Percentiles rank a stretch among this genome's conserved stretches.
These are phyloP conservation scores for Fraxinus albicans DNA, from an alignment of 305 asterid genomes.

Conservation along the genomic window DNA sequence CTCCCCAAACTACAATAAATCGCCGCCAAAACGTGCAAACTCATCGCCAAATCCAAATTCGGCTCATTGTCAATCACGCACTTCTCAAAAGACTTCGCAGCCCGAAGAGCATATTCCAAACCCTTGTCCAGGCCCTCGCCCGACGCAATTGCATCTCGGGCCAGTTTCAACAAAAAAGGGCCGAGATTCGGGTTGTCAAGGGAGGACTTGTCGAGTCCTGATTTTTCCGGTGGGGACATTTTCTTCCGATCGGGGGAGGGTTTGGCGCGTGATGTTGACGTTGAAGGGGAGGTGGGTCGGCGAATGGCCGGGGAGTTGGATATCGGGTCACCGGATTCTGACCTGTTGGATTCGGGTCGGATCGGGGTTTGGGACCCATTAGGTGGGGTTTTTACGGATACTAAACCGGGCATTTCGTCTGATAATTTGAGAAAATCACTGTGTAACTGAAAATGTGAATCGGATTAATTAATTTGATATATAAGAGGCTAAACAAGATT, in stretches of 20 bases:
- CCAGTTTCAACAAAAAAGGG: constrained; percentile 78
- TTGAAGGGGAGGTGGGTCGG: constrained; percentile 90
- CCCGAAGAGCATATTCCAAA: constrained; percentile 76
- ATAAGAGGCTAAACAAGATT: neutral
- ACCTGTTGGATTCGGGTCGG: constrained; percentile 56
- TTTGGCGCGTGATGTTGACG: constrained; percentile 84
- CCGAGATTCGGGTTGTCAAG: constrained; percentile 99
- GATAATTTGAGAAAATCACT: neutral
- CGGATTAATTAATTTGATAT: neutral
- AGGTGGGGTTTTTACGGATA: constrained; percentile 79
- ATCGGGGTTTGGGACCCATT: constrained; percentile 51
- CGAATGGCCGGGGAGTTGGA: constrained; percentile 68
- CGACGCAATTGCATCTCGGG: constrained; percentile 92
- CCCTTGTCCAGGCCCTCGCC: constrained; percentile 93
- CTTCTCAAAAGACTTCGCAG: constrained; percentile 77
- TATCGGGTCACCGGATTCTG: constrained; percentile 48
- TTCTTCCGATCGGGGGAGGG: constrained; percentile 96
- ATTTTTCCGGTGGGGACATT: constrained; percentile 76
- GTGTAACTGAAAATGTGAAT: neutral
- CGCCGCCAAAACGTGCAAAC: constrained; percentile 96
- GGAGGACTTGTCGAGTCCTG: constrained; percentile 60
- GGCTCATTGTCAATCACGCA: constrained; percentile 73
- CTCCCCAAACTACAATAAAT: constrained; percentile 89
- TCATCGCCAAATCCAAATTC: constrained; percentile 93
- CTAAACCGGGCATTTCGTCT: constrained; percentile 78